These are phyloP conservation scores for Hemisphaericaspora nanyangensis DNA, from an alignment of 805 yeast genomes.

Conservation along the genomic window DNA sequence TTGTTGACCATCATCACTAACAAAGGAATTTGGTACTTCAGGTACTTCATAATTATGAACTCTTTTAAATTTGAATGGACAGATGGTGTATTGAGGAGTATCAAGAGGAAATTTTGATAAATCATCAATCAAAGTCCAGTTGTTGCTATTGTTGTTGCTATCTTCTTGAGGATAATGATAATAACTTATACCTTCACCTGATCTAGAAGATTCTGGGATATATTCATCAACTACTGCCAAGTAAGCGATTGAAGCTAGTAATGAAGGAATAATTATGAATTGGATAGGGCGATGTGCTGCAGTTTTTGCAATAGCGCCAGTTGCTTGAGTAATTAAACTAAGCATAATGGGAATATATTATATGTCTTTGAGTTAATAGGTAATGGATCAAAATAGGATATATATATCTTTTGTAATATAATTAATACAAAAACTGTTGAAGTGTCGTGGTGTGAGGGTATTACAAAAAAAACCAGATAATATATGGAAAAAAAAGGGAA, in stretches of 20 bases:
- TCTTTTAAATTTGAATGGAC: slow-evolving; percentile 57
- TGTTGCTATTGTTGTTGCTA: slow-evolving; percentile 22
- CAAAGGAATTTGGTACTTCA: slow-evolving; percentile 28
- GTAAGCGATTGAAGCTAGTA: slow-evolving; percentile 78
- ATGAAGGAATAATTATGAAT: slow-evolving; percentile 64
- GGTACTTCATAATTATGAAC: slow-evolving; percentile 41
- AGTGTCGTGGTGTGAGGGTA: no score
- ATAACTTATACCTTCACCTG: slow-evolving; percentile 9
- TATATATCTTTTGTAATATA: no score
- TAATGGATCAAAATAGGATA: no score
- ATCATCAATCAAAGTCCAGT: slow-evolving; percentile 52
- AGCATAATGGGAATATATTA: slow-evolving; percentile 18
- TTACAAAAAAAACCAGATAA: no score
- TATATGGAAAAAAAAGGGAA: no score
- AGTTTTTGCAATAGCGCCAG: slow-evolving; percentile 44
- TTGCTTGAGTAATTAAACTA: slow-evolving; percentile 25
- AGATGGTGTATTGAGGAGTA: slow-evolving; percentile 45
- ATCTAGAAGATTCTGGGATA: slow-evolving; percentile 36
- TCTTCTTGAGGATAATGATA: slow-evolving; percentile 36
- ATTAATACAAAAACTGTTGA: no score
- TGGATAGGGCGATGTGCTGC: slow-evolving; percentile 87
- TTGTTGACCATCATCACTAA: slow-evolving; percentile 18
- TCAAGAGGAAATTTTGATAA: slow-evolving; percentile 28
- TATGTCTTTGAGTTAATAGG: no score
- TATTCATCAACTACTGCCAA: slow-evolving; percentile 70